Base-by-base conservation (phyloP, 768 basidiomycete species). In the Gautieria morchelliformis region DNA sequence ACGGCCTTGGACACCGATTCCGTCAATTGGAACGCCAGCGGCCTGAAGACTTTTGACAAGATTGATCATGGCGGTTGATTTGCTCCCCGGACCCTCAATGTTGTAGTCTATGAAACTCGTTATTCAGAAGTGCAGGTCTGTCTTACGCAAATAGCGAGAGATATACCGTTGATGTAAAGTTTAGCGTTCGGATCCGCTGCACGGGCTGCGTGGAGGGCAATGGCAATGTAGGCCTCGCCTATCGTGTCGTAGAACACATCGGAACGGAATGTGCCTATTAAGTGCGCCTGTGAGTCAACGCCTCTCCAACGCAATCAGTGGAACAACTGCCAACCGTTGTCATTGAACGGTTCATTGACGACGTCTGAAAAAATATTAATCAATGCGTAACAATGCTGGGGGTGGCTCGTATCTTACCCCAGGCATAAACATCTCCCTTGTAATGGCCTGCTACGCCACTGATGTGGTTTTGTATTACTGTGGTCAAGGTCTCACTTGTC, bases 271-370 rank as follows among this genome's bases (percentile, higher is more conserved):
- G 78, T 80, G 19, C 83, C 47, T 55, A 19, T 22, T 44, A 22
- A 41, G 56, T 27, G 6, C 5, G 22, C 3, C n/a, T 33, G n/a
- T n/a, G 27, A 10, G 14, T 12, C 4, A 22, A 22, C 33, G 30
- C 10, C 17, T 40, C 15, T 7, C 22, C 14, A 40, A 8, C 12
- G 12, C 3, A 22, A 8, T 14, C 10, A 20, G 14, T 15, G 24
- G 46, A 4, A 49, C 33, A 22, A 27, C 24, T 14, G 35, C 59
- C 35, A 40, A 58, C 59, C 82, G 61, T 83, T 74, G 33, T 83
- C 82, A 61, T 82, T 79, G 70, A 83, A 80, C 10, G 78, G 74
- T 65, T 82, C 80, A 53, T 81, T 82, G 53, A 81, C 67, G 39
- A 80, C 78, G 63, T 81, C 79, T 78, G 76, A 78, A 53, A 27